Percentiles rank a stretch among this genome's conserved stretches.
phyloP scores from a whole-genome alignment of 305 asterid species.

The Lippia alba region DNA sequence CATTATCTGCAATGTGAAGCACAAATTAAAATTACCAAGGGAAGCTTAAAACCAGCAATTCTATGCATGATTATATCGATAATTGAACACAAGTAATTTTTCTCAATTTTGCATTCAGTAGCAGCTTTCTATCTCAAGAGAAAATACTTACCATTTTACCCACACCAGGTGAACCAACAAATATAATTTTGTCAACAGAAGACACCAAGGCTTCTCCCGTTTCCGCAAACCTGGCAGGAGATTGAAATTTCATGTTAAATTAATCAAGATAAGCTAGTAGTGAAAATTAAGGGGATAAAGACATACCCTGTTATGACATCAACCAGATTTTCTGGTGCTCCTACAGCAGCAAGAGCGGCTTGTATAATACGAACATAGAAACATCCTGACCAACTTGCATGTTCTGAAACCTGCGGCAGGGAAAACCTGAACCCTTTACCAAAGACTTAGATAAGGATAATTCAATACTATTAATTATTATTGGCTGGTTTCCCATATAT shows the following conservation, averaged over 20 bases:
- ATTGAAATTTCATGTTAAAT: slow-evolving; percentile 34
- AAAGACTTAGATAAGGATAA: slow-evolving; percentile 24
- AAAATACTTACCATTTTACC: slow-evolving; percentile 82
- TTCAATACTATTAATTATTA: slow-evolving; percentile 15
- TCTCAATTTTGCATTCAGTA: slow-evolving; percentile 7
- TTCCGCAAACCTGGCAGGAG: slow-evolving; percentile 84
- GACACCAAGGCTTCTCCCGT: slow-evolving; percentile 96
- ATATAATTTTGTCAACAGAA: slow-evolving; percentile 90
- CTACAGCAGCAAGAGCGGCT: slow-evolving; percentile 92
- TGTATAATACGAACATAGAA: slow-evolving; percentile 91
- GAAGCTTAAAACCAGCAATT: slow-evolving; percentile 16
- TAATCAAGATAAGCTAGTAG: slow-evolving; percentile 34
- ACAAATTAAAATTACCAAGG: slow-evolving; percentile 22
- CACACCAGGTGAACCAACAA: slow-evolving; percentile 97
- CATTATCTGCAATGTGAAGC: slow-evolving; percentile 71
- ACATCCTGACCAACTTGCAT: slow-evolving; percentile 99
- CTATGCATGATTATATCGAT: slow-evolving; percentile 22
- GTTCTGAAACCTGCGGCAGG: slow-evolving; percentile 82
- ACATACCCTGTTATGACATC: slow-evolving; percentile 98
- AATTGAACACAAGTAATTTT: slow-evolving; percentile 18
- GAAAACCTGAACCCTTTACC: slow-evolving; percentile 30
- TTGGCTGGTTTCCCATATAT: slow-evolving; percentile 11
- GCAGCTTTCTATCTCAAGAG: slow-evolving; percentile 20
- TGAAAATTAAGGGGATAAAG: slow-evolving; percentile 28
- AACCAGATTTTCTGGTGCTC: slow-evolving; percentile 98